Evolutionary conservation across 176 grass and related monocot species (phyloP), one percentile per base, ranked within the genome.

Genomic region (Carex cristatella): DNA sequence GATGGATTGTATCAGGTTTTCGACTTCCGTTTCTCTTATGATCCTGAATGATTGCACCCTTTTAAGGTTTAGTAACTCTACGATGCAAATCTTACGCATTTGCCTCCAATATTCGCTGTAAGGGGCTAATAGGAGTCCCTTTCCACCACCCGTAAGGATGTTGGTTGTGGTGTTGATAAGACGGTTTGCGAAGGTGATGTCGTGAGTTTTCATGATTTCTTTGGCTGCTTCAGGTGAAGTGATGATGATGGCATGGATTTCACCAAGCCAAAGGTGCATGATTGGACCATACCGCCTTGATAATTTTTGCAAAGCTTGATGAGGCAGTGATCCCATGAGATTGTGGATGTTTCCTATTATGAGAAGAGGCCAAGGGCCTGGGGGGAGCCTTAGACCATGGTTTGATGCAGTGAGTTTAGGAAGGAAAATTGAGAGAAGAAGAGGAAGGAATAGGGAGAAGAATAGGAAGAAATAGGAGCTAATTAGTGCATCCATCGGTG

Each of bases 171-270:
- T 67, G 4, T 74, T 61, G 0, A 91, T 2, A 10, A 86, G 86
- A n/a, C 94, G 68, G 10, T 82, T 86, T 2, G 94, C 53, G 60
- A 97, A 93, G 16, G 46, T 69, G 16, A 86, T n/a, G 86, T 93
- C 94, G 12, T 91, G 88, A 65, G 87, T 89, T 77, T 55, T 88
- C 86, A 91, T 88, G 80, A 97, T 80, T 85, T 97, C 94, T 31
- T 53, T 85, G 5, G 94, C 94, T 11, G 86, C 87, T 13, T 88
- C 88, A 4, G 83, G 44, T 10, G 91, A 92, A 0, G 88, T 90
- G 13, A 89, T 81, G 3, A 94, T 61, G 38, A 94, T 65, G 38
- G 87, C 57, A 19, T 81, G 84, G 40, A 81, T 85, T 51, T 92
- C 87, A 81, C 91, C 89, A 35, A 95, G 71, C 4, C 87, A 87